A percentile compares a stretch with the other conserved stretches of the same genome.
Evolutionary conservation across 192 early-diverging fungal genomes (phyloP).

Genomic region (Linnemannia elongata): DNA sequence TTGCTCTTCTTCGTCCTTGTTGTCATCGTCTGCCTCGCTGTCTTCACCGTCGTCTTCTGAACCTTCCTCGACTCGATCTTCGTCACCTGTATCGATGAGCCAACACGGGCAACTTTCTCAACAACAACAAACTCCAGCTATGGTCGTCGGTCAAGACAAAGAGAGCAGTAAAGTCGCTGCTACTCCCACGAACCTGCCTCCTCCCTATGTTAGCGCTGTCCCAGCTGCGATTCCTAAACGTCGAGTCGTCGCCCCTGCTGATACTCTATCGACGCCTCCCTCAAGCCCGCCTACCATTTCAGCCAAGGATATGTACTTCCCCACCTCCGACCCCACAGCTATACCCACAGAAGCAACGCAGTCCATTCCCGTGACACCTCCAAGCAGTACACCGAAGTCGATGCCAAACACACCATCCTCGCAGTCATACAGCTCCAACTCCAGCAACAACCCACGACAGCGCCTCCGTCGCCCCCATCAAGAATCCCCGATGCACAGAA

Average conservation of each 20-base stretch:
- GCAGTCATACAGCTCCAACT: not conserved
- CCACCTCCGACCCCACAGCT: not conserved
- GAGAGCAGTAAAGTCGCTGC: slow-evolving; percentile 11
- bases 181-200: not conserved
- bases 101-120: not conserved
- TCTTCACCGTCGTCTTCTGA: not conserved
- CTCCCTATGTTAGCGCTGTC: not conserved
- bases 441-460: not conserved
- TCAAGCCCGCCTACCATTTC: slow-evolving; percentile 13
- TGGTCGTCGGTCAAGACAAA: not conserved
- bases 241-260: slow-evolving; percentile 15
- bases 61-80: slow-evolving; percentile 6
- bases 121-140: not conserved
- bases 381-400: not conserved
- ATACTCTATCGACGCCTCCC: slow-evolving; percentile 15
- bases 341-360: not conserved
- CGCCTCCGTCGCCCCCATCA: slow-evolving; percentile 6
- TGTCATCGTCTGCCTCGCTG: too few relatives aligned
- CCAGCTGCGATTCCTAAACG: slow-evolving; percentile 1
- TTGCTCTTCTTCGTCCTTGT: not conserved
- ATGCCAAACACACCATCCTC: not conserved
- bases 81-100: not conserved
- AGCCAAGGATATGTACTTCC: slow-evolving; percentile 5
- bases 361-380: not conserved
- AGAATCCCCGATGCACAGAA: slow-evolving; percentile 9